phyloP scores from a whole-genome alignment of 2,329 filamentous ascomycete genomes.

The Hymenotorrendiella dingleyae region DNA sequence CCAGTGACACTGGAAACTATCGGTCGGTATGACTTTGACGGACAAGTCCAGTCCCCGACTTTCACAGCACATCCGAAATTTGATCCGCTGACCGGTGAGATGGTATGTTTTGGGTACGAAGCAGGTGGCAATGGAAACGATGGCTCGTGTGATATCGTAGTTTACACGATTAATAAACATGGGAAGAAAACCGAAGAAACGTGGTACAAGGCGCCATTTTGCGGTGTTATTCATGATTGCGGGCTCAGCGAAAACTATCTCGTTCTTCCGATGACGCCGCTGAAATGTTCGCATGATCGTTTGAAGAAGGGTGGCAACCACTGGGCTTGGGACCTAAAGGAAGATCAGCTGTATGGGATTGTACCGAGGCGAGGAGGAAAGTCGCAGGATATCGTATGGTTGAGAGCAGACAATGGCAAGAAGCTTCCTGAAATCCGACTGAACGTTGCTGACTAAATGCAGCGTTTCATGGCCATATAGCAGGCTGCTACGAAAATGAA shows the following conservation, averaged over 20 bases:
- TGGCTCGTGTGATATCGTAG: slow-evolving; percentile 38
- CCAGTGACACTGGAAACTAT: slow-evolving; percentile 43
- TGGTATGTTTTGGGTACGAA: slow-evolving; percentile 47
- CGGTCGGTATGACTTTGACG: slow-evolving; percentile 44
- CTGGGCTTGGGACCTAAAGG: slow-evolving; percentile 46
- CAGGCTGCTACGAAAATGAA: slow-evolving; percentile 42
- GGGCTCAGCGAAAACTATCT: slow-evolving; percentile 43
- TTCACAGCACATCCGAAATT: slow-evolving; percentile 50
- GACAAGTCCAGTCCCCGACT: slow-evolving; percentile 41
- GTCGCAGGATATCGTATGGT: slow-evolving; percentile 47
- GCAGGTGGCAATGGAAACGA: slow-evolving; percentile 39
- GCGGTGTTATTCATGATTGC: slow-evolving; percentile 48
- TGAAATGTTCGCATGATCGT: slow-evolving; percentile 40
- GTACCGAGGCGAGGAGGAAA: slow-evolving; percentile 45
- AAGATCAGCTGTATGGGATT: slow-evolving; percentile 50
- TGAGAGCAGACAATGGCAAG: slow-evolving; percentile 44
- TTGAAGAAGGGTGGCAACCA: slow-evolving; percentile 43
- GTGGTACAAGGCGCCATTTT: slow-evolving; percentile 45
- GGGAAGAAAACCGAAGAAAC: slow-evolving; percentile 41
- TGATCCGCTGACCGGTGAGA: slow-evolving; percentile 45
- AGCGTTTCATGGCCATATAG: slow-evolving; percentile 35
- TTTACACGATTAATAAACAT: slow-evolving; percentile 40
- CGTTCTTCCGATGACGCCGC: slow-evolving; percentile 42
- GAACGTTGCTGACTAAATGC: background rate
- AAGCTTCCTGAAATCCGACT: slow-evolving; percentile 11